These are phyloP conservation scores for Fusarium sp. DNA, from an alignment of 2,329 filamentous ascomycete genomes.

Conservation along the genomic window DNA sequence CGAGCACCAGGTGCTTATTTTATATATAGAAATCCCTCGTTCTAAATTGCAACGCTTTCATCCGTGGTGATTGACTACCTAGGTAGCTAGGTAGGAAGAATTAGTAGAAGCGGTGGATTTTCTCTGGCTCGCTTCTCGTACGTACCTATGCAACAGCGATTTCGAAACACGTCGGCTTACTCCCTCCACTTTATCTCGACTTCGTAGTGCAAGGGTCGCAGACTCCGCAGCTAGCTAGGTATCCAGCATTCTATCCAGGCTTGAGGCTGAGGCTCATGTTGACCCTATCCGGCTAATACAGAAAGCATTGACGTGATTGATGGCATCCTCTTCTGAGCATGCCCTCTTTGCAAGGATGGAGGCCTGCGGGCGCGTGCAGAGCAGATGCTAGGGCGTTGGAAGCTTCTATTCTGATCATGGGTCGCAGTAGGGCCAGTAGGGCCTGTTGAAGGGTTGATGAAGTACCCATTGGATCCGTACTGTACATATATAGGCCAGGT, in stretches of 20 bases:
- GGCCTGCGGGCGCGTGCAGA: conserved; percentile 12
- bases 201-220: conserved; percentile 31
- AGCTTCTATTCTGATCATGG: conserved; percentile 17
- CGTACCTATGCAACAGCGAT: conserved; percentile 39
- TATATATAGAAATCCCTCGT: conserved; percentile 11
- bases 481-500: conserved; percentile 20
- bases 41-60: conserved; percentile 10
- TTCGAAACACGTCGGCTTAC: conserved; percentile 43
- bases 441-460: conserved; percentile 10
- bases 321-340: not conserved
- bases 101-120: conserved; percentile 22
- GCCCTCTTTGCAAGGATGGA: conserved; percentile 17
- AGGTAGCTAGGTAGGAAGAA: no score
- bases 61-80: not conserved
- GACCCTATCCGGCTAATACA: conserved; percentile 2
- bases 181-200: conserved; percentile 37
- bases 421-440: not conserved
- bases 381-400: conserved; percentile 18
- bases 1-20: conserved; percentile 11
- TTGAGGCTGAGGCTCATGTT: conserved; percentile 26
- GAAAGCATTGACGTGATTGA: conserved; percentile 16
- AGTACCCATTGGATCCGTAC: not conserved
- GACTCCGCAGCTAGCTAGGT: conserved; percentile 14
- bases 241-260: conserved; percentile 20
- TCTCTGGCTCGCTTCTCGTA: conserved; percentile 26